Evolutionary conservation across 345 rosid species (phyloP).

Genomic region (Heritiera littoralis): DNA sequence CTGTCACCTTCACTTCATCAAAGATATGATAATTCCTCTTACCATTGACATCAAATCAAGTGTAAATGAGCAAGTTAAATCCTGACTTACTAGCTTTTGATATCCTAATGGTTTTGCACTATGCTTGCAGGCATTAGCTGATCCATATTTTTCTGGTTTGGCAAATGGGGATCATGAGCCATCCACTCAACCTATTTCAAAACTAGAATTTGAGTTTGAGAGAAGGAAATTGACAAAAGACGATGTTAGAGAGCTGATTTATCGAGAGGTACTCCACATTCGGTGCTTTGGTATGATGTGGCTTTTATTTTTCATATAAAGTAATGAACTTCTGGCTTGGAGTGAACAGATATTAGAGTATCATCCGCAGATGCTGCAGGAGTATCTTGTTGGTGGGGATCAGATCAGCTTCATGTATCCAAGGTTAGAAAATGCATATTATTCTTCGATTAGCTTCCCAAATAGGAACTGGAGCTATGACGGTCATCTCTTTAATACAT

Average conservation of each 20-base stretch:
- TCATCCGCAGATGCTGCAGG: constrained; percentile 97
- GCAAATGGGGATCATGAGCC: constrained; percentile 91
- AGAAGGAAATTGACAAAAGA: constrained; percentile 90
- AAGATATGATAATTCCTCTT: not conserved
- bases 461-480: not conserved
- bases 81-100: constrained; percentile 9
- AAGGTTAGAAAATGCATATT: constrained; percentile 46
- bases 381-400: constrained; percentile 90
- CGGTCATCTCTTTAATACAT: not conserved
- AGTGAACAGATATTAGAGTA: constrained; percentile 81
- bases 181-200: constrained; percentile 85
- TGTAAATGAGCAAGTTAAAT: not conserved
- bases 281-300: constrained; percentile 20
- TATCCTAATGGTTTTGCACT: constrained; percentile 13
- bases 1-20: not conserved
- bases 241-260: constrained; percentile 94
- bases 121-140: constrained; percentile 75
- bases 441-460: constrained; percentile 8
- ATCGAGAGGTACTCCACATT: constrained; percentile 73
- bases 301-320: not conserved
- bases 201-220: constrained; percentile 98
- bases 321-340: constrained; percentile 21
- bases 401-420: constrained; percentile 99
- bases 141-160: constrained; percentile 86
- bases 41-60: not conserved